These are phyloP conservation scores for Lantana camara DNA, from an alignment of 257 asterid species.

Conservation along the genomic window DNA sequence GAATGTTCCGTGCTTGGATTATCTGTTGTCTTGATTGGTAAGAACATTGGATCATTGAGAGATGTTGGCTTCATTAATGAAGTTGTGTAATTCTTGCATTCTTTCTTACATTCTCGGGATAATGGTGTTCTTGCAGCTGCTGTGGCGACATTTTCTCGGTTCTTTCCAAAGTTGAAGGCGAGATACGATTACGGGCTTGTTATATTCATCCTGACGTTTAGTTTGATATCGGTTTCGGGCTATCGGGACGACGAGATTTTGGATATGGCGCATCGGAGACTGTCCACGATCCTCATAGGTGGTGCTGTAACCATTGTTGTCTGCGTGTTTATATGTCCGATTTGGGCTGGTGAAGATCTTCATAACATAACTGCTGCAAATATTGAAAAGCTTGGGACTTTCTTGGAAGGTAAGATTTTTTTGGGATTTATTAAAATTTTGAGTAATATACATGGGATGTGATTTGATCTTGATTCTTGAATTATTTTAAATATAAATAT, in stretches of 20 bases:
- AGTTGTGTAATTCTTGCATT: not conserved
- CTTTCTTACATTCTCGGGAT: not conserved
- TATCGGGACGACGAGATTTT: constrained; percentile 59
- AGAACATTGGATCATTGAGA: not conserved
- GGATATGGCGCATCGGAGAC: constrained; percentile 50
- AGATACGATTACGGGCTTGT: constrained; percentile 76
- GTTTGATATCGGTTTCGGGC: constrained; percentile 64
- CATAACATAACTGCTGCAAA: constrained; percentile 55
- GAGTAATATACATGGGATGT: not conserved
- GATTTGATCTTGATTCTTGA: not conserved
- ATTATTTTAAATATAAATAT: not conserved
- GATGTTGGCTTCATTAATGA: not conserved
- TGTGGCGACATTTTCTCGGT: constrained; percentile 49
- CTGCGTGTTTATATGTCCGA: constrained; percentile 54
- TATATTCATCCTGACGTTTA: constrained; percentile 62
- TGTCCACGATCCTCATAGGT: constrained; percentile 68
- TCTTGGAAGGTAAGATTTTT: constrained; percentile 56
- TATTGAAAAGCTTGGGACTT: constrained; percentile 56
- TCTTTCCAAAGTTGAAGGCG: constrained; percentile 60
- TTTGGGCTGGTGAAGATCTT: constrained; percentile 84
- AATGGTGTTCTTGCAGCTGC: constrained; percentile 46
- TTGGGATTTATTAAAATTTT: not conserved
- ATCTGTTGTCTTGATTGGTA: constrained; percentile 54
- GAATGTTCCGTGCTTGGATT: constrained; percentile 42
- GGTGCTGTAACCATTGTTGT: constrained; percentile 40